Evolutionary conservation across 805 yeast genomes (phyloP), one percentile per base, ranked within the genome.

Genomic region (Cyberlindnera meyerae): DNA sequence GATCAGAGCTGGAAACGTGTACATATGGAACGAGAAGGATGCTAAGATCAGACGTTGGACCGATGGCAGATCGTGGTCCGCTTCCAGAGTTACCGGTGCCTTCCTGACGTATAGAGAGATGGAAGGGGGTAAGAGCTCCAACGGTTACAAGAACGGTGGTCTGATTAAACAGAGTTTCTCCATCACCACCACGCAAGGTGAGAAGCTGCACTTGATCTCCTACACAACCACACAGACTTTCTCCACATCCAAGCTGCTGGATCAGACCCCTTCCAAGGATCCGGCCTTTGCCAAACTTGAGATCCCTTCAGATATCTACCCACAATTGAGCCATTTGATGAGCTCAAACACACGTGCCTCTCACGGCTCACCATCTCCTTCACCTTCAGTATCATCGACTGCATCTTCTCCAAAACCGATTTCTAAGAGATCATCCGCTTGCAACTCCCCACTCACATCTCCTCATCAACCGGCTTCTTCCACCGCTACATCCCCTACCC

Each of bases 41-140:
- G 76, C 84, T 29, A 82, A 78, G 13, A 79, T 82, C 77, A 71
- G 77, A 44, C 61, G 89, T 20, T 82, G 90, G 89, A 82, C 89
- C 1, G 90, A 82, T 51, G 86, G 89, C 14, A 71, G 73, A 44
- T 67, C 71, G 24, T 82, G 90, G 89, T 68, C 77, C 40, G 84
- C 88, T 2, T 75, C 83, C 1, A 66, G 87, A 40, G 87, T 82
- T 1, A 68, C 70, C 4, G 83, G 84, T 5, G 66, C 73, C 2
- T 80, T 80, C 49, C 59, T 80, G 21, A 71, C 75, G 4, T 80
- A 80, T 55, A 69, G 73, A 35, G 87, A 82, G 52, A 70, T 79
- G 66, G 79, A 75, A 41, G 11, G 37, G 4, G 33, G 33, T 4
- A 35, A 18, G 9, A 27, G 31, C 15, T 8, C 24, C 18, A 33